These are phyloP conservation scores for Kernera saxatilis DNA, from an alignment of 345 rosid species.

Conservation along the genomic window DNA sequence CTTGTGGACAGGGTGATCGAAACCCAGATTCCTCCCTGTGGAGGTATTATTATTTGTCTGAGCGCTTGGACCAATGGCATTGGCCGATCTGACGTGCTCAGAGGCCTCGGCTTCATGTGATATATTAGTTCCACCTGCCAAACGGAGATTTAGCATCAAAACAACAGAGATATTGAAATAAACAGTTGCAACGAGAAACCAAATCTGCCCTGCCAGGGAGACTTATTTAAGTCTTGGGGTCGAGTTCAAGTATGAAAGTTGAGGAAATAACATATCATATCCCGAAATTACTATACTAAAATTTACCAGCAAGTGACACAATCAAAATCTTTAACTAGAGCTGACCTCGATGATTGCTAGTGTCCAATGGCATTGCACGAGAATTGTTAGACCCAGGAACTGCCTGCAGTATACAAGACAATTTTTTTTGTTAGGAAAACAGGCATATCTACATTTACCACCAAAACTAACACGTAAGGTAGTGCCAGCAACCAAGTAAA, in stretches of 20 bases:
- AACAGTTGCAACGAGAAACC: not conserved
- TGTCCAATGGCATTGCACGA: slow-evolving; percentile 42
- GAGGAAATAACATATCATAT: too few species aligned
- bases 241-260: too few species aligned
- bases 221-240: too few species aligned
- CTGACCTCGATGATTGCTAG: slow-evolving; percentile 63
- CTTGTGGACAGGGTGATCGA: slow-evolving; percentile 41
- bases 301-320: too few species aligned
- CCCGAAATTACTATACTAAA: too few species aligned
- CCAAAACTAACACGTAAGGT: not conserved
- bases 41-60: slow-evolving; percentile 50
- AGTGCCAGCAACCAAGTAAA: not conserved
- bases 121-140: slow-evolving; percentile 47
- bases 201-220: too few species aligned
- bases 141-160: not conserved
- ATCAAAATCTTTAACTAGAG: not conserved
- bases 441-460: not conserved
- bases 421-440: not conserved
- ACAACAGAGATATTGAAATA: not conserved
- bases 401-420: slow-evolving; percentile 41
- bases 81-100: slow-evolving; percentile 37
- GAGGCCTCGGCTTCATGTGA: slow-evolving; percentile 39
- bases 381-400: slow-evolving; percentile 56
- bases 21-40: slow-evolving; percentile 44
- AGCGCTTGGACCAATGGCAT: slow-evolving; percentile 39